These are phyloP conservation scores for Cystobasidium slooffiae DNA, from an alignment of 1,284 basidiomycete species.

Conservation along the genomic window DNA sequence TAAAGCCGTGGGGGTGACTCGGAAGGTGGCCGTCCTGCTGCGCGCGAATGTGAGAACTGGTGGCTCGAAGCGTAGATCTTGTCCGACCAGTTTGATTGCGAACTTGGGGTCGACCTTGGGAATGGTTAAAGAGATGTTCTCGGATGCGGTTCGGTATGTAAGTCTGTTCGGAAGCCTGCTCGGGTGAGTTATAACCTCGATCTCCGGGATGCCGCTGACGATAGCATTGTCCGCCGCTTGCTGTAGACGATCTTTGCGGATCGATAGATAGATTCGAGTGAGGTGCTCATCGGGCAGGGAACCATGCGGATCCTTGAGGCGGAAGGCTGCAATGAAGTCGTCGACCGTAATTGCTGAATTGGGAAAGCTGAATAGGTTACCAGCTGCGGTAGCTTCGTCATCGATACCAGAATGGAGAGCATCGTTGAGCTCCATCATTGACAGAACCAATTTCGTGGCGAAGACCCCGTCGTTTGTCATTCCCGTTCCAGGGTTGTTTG, in stretches of 20 bases:
- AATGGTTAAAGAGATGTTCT: constrained; percentile 79
- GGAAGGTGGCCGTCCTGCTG: constrained; percentile 79
- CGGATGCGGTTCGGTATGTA: constrained; percentile 81
- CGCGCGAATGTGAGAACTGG: constrained; percentile 75
- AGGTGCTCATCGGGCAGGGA: constrained; percentile 74
- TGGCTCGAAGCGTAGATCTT: constrained; percentile 84
- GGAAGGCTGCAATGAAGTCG: constrained; percentile 79
- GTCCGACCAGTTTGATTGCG: constrained; percentile 77
- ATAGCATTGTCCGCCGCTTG: constrained; percentile 64
- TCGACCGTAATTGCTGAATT: constrained; percentile 69
- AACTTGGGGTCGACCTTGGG: constrained; percentile 77
- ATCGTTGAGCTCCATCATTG: constrained; percentile 84
- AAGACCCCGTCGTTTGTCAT: constrained; percentile 78
- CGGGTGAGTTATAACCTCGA: constrained; percentile 69
- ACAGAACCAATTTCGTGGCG: constrained; percentile 75
- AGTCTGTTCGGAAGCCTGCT: constrained; percentile 72
- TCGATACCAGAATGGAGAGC: constrained; percentile 63
- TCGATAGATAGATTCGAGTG: constrained; percentile 73
- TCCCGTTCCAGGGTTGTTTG: constrained; percentile 69
- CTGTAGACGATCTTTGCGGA: constrained; percentile 71
- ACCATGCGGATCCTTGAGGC: constrained; percentile 69
- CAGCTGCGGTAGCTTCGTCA: constrained; percentile 59
- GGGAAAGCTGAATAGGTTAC: constrained; percentile 65
- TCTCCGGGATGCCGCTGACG: constrained; percentile 53
- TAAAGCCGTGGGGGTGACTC: constrained; percentile 78